A percentile compares a stretch with the other conserved stretches of the same genome.
phyloP scores from a whole-genome alignment of 1,284 basidiomycete species.

The Melampsora larici-populina region DNA sequence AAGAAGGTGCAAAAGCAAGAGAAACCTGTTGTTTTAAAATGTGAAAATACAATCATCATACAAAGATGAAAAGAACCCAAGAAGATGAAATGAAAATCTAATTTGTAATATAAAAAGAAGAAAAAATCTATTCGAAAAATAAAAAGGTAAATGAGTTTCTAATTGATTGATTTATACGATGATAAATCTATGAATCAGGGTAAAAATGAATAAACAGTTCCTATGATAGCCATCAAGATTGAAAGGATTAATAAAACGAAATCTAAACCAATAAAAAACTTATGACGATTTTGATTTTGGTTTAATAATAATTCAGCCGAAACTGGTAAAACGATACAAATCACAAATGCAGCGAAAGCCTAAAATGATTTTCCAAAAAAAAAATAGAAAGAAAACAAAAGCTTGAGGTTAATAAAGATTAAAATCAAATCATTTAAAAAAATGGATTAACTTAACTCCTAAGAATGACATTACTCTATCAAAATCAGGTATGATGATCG shows the following conservation, averaged over 20 bases:
- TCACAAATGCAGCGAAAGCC: slow-evolving; percentile 39
- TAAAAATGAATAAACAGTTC: slow-evolving; percentile 25
- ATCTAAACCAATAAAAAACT: slow-evolving; percentile 2
- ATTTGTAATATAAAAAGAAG: too few relatives aligned
- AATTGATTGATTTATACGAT: too few relatives aligned
- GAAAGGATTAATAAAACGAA: slow-evolving; percentile 9
- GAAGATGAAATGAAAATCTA: too few relatives aligned
- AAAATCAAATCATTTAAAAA: too few relatives aligned
- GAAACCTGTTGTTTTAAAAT: too few relatives aligned
- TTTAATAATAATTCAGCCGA: slow-evolving; percentile 28
- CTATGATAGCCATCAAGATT: slow-evolving; percentile 26
- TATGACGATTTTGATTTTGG: background rate
- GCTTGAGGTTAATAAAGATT: too few relatives aligned
- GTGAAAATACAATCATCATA: too few relatives aligned
- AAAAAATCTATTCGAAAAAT: too few relatives aligned
- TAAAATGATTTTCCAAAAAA: background rate
- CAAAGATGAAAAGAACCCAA: too few relatives aligned
- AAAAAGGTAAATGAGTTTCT: too few relatives aligned
- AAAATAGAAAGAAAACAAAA: background rate
- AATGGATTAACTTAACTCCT: slow-evolving; percentile 19
- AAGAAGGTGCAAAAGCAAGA: too few relatives aligned
- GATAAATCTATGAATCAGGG: background rate
- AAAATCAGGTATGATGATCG: slow-evolving; percentile 35
- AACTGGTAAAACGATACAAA: slow-evolving; percentile 31
- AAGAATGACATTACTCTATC: slow-evolving; percentile 37